A percentile compares a stretch with the other conserved stretches of the same genome.
phyloP scores from a whole-genome alignment of 225 moss, liverwort and hornwort species.

The Polytrichum formosum region DNA sequence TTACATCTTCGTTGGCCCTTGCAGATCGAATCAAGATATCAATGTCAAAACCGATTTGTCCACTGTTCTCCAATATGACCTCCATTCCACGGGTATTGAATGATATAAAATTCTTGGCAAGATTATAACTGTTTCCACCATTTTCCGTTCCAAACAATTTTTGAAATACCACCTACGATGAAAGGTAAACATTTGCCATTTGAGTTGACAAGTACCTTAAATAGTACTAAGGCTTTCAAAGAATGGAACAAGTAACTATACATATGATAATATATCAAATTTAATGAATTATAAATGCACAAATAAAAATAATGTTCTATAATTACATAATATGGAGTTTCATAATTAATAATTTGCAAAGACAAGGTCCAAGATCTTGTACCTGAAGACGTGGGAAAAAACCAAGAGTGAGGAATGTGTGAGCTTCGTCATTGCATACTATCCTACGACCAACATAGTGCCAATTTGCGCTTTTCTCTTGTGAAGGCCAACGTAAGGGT shows the following conservation, averaged over 20 bases:
- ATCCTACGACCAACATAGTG: constrained; percentile 9
- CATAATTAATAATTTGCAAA: too few relatives aligned
- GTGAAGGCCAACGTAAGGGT: constrained; percentile 6
- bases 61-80: constrained; percentile 12
- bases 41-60: constrained; percentile 6
- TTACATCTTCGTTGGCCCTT: neutral
- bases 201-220: too few relatives aligned
- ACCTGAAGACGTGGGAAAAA: constrained; percentile 14
- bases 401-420: constrained; percentile 1
- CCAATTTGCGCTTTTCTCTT: neutral
- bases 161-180: neutral
- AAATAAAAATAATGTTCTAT: too few relatives aligned
- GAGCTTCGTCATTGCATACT: neutral
- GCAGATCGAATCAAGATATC: constrained; percentile 11
- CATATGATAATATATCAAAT: too few relatives aligned
- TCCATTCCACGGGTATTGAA: neutral
- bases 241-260: too few relatives aligned
- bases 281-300: too few relatives aligned
- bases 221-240: too few relatives aligned
- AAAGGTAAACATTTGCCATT: too few relatives aligned
- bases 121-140: neutral
- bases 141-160: neutral
- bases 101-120: constrained; percentile 1
- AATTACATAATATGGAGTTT: too few relatives aligned
- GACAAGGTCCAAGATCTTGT: too few relatives aligned